Conservation (phyloP, 768 basidiomycete genomes). For the Hirschioporus abietinus region DNA sequence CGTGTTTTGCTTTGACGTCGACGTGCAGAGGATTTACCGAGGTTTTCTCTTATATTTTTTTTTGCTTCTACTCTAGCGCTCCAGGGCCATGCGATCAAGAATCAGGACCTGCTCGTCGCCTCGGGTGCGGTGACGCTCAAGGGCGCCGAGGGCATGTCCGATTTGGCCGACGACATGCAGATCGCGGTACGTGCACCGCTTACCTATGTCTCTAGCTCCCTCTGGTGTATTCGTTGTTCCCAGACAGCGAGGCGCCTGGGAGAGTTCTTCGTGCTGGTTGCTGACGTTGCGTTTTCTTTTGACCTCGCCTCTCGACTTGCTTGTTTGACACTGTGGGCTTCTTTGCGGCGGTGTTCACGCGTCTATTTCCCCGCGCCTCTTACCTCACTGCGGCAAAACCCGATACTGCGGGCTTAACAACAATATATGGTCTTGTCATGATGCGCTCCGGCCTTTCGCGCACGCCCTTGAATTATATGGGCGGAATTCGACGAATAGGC, state of each 20-base stretch:
- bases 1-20: constrained; percentile 4
- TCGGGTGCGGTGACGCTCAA: constrained; percentile 80
- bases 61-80: constrained; percentile 68
- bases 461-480: not conserved
- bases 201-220: not conserved
- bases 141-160: constrained; percentile 77
- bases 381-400: not conserved
- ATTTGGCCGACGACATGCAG: constrained; percentile 86
- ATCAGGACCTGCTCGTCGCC: constrained; percentile 88
- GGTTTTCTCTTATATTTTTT: constrained; percentile 3
- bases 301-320: too few species aligned
- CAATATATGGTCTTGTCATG: constrained; percentile 7
- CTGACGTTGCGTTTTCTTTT: not conserved
- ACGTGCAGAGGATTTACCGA: constrained; percentile 3
- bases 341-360: not conserved
- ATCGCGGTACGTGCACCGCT: constrained; percentile 58
- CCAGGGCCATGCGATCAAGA: constrained; percentile 97
- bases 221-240: constrained; percentile 7
- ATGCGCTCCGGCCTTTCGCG: constrained; percentile 11
- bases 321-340: not conserved
- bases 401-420: not conserved
- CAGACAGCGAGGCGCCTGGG: not conserved
- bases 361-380: constrained; percentile 1
- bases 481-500: constrained; percentile 28
- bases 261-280: not conserved